Evolutionary conservation across 2,329 filamentous ascomycete species (phyloP).

Genomic region (Fusarium paranaense): DNA sequence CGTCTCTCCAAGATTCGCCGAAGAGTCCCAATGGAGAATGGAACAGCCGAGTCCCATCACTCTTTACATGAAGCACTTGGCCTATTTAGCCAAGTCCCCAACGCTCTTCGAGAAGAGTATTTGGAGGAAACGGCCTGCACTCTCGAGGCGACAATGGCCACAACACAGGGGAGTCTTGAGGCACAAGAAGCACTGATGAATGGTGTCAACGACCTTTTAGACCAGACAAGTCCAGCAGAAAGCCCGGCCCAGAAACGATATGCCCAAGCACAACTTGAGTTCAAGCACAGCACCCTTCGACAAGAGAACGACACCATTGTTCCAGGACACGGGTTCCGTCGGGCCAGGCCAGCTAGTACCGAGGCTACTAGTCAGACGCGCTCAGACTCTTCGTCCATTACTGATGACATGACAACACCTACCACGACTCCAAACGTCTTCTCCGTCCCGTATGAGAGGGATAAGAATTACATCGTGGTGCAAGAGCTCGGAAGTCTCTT

Average conservation of each 20-base stretch:
- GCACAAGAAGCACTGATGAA: not conserved
- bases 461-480: no score
- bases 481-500: no score
- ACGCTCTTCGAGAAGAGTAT: not conserved
- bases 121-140: not conserved
- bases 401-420: not conserved
- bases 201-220: not conserved
- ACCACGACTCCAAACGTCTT: not conserved
- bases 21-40: not conserved
- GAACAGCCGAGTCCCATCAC: not conserved
- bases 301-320: not conserved
- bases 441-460: not conserved
- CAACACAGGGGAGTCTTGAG: not conserved
- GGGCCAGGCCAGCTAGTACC: no score
- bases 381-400: not conserved
- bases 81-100: not conserved
- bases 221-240: not conserved
- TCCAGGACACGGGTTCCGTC: not conserved
- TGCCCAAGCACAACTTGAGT: not conserved
- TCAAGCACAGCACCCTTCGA: not conserved
- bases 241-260: not conserved
- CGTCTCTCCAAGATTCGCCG: not conserved
- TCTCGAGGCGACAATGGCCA: not conserved
- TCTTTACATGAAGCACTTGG: not conserved
- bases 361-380: no score